Evolutionary conservation across 2,329 filamentous ascomycete genomes (phyloP).

Genomic region (Ophiostoma australiae): DNA sequence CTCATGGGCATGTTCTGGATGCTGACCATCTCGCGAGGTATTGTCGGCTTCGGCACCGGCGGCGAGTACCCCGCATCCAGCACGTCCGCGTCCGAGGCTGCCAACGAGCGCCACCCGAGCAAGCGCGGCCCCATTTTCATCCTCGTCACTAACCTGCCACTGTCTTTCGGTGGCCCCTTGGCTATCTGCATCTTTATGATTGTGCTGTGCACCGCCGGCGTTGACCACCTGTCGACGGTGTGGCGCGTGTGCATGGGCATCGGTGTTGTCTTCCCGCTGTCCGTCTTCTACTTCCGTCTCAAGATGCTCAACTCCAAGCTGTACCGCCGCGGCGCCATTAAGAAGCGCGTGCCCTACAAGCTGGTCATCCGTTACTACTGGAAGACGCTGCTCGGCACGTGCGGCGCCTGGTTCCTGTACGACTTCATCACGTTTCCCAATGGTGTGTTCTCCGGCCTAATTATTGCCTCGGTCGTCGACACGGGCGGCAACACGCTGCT

Average conservation of each 20-base stretch:
- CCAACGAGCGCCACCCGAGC: slow-evolving; percentile 42
- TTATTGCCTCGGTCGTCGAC: slow-evolving; percentile 37
- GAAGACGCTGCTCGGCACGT: slow-evolving; percentile 45
- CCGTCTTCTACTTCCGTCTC: slow-evolving; percentile 50
- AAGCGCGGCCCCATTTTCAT: slow-evolving; percentile 49
- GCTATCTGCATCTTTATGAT: slow-evolving; percentile 47
- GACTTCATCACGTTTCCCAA: slow-evolving; percentile 54
- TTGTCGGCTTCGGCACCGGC: slow-evolving; percentile 44
- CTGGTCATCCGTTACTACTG: slow-evolving; percentile 47
- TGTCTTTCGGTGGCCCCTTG: slow-evolving; percentile 46
- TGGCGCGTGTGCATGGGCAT: slow-evolving; percentile 50
- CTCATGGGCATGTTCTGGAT: slow-evolving; percentile 46
- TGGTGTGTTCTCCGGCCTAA: slow-evolving; percentile 51
- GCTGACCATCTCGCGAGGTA: slow-evolving; percentile 41
- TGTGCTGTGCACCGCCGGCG: slow-evolving; percentile 45
- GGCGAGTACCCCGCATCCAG: slow-evolving; percentile 51
- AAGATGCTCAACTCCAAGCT: slow-evolving; percentile 48
- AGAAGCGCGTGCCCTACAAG: slow-evolving; percentile 46
- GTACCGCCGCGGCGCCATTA: slow-evolving; percentile 41
- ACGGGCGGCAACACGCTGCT: slow-evolving; percentile 25
- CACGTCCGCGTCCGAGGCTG: slow-evolving; percentile 48
- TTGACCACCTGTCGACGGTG: slow-evolving; percentile 38
- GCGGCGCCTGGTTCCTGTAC: slow-evolving; percentile 51
- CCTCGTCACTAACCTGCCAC: slow-evolving; percentile 50
- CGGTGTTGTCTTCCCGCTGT: slow-evolving; percentile 46